Conservation (phyloP, 768 basidiomycete genomes). For the Amanita exitialis region DNA sequence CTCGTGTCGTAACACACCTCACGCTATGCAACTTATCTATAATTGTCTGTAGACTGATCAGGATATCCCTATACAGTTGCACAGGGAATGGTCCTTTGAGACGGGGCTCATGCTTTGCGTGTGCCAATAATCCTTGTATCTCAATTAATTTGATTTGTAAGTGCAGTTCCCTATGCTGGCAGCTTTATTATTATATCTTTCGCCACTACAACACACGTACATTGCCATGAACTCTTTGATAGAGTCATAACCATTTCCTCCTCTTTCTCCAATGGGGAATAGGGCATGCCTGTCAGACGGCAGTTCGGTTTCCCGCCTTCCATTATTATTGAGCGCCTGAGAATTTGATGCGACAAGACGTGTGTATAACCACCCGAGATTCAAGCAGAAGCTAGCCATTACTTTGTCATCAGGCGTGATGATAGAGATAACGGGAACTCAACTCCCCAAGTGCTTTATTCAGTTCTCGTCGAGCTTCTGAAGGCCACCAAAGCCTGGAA, state of each 20-base stretch:
- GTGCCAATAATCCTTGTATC: constrained; percentile 74
- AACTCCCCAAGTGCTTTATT: constrained; percentile 82
- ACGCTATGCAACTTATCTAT: constrained; percentile 89
- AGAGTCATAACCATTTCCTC: constrained; percentile 43
- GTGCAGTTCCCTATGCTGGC: constrained; percentile 73
- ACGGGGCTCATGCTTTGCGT: constrained; percentile 89
- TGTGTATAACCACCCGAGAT: constrained; percentile 92
- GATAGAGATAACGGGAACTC: constrained; percentile 9
- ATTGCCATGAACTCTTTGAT: constrained; percentile 89
- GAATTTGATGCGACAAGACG: constrained; percentile 85
- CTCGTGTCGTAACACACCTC: constrained; percentile 92
- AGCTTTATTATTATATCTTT: not conserved
- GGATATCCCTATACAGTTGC: constrained; percentile 69
- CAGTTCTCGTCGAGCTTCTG: constrained; percentile 85
- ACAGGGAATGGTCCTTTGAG: constrained; percentile 94
- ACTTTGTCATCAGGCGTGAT: not conserved
- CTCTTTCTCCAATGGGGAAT: constrained; percentile 23
- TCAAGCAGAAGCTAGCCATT: constrained; percentile 68
- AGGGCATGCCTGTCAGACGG: constrained; percentile 8
- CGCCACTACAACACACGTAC: constrained; percentile 29
- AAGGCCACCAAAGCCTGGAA: constrained; percentile 92
- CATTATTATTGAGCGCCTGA: constrained; percentile 32
- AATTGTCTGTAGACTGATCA: constrained; percentile 77
- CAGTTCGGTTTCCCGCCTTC: constrained; percentile 17
- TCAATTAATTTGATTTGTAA: constrained; percentile 86